Percentiles rank a stretch among this genome's conserved stretches.
These are phyloP conservation scores for Claviceps purpurea DNA, from an alignment of 2,329 filamentous ascomycete species.

Conservation along the genomic window DNA sequence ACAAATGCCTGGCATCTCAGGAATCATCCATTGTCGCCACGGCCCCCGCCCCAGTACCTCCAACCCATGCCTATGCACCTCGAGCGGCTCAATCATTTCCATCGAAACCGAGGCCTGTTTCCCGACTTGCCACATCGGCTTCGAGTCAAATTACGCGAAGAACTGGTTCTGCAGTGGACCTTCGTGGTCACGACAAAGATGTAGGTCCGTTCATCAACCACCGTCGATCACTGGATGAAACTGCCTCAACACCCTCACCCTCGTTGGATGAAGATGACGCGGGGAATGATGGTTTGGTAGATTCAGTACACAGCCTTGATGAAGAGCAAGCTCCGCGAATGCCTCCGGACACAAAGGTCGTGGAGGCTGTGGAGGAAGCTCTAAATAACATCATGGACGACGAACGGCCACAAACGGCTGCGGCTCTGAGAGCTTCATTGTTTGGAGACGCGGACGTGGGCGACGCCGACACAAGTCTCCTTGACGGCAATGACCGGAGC, in stretches of 20 bases:
- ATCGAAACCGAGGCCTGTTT: slow-evolving; percentile 28
- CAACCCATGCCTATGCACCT: slow-evolving; percentile 12
- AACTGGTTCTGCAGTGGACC: slow-evolving; percentile 34
- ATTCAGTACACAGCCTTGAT: slow-evolving; percentile 69
- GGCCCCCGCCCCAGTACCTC: slow-evolving; percentile 2
- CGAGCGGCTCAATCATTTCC: slow-evolving; percentile 24
- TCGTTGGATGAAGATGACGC: slow-evolving; percentile 75
- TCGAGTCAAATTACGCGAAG: slow-evolving; percentile 25
- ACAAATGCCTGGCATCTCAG: slow-evolving; percentile 87
- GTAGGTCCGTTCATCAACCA: slow-evolving; percentile 27
- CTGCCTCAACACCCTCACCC: slow-evolving; percentile 26
- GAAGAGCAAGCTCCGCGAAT: slow-evolving; percentile 44
- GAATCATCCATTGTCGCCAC: slow-evolving; percentile 33
- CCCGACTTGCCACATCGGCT: slow-evolving; percentile 26
- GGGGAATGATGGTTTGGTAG: slow-evolving; percentile 55
- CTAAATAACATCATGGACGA: slow-evolving; percentile 86
- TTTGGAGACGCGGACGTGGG: slow-evolving; percentile 31
- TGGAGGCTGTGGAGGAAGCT: slow-evolving; percentile 85
- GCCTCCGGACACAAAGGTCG: slow-evolving; percentile 61
- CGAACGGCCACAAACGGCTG: slow-evolving; percentile 48
- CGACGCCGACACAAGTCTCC: slow-evolving; percentile 32
- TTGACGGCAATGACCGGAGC: slow-evolving; percentile 40
- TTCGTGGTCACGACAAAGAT: slow-evolving; percentile 24
- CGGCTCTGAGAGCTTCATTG: slow-evolving; percentile 52
- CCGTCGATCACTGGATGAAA: slow-evolving; percentile 60